phyloP scores from a whole-genome alignment of 139 green algal genomes.

The Chlorella sp. region DNA sequence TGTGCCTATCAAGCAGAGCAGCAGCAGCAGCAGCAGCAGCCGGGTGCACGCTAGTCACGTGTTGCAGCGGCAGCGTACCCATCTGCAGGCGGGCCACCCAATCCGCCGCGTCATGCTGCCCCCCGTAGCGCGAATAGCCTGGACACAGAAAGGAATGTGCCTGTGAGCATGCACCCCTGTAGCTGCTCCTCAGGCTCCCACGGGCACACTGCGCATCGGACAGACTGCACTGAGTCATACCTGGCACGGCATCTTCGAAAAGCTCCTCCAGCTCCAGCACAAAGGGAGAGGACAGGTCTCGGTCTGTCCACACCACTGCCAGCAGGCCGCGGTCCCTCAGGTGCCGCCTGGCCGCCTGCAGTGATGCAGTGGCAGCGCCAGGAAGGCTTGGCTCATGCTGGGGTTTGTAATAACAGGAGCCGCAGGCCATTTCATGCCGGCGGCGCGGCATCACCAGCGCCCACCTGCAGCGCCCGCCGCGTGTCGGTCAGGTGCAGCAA shows the following conservation, averaged over 20 bases:
- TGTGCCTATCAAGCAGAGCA: too few relatives aligned
- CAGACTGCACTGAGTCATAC: neutral
- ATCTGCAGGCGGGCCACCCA: constrained; percentile 8
- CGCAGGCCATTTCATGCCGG: too few relatives aligned
- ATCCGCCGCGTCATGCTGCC: constrained; percentile 10
- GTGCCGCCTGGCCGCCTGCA: constrained; percentile 16
- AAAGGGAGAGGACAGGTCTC: neutral
- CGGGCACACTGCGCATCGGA: too few relatives aligned
- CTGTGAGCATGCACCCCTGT: too few relatives aligned
- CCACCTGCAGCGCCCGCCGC: constrained; percentile 20
- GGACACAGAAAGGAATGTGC: too few relatives aligned
- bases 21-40: too few relatives aligned
- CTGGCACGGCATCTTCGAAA: neutral
- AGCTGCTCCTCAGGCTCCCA: too few relatives aligned
- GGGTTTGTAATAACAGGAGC: too few relatives aligned
- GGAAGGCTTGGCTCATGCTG: too few relatives aligned
- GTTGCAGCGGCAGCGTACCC: constrained; percentile 4
- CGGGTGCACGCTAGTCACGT: neutral
- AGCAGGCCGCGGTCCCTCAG: neutral
- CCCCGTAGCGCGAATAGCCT: constrained; percentile 12
- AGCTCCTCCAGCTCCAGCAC: constrained; percentile 18
- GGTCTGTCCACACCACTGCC: neutral
- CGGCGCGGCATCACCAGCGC: too few relatives aligned
- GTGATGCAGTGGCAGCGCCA: too few relatives aligned
- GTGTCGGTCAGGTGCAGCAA: constrained; percentile 6